Conservation (phyloP, 768 basidiomycete genomes). For the Naganishia onofrii region DNA sequence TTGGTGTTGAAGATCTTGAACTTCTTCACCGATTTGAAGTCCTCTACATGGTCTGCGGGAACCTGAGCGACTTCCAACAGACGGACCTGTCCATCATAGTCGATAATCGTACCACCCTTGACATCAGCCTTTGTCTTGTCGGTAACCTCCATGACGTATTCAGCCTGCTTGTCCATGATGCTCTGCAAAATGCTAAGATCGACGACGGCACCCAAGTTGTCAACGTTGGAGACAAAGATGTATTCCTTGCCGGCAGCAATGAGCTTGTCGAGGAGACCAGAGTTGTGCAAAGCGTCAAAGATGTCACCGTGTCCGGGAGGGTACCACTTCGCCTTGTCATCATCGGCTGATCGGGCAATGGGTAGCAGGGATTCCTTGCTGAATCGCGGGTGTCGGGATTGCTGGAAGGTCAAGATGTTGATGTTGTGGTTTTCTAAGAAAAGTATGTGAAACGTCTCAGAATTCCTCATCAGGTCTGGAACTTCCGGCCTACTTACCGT, state of each 20-base stretch:
- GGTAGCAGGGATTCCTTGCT: conserved; percentile 84
- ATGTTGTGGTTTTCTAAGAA: conserved; percentile 77
- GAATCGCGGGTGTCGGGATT: conserved; percentile 90
- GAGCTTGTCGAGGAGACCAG: conserved; percentile 84
- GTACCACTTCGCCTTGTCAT: conserved; percentile 92
- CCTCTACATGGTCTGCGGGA: conserved; percentile 85
- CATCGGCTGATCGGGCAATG: conserved; percentile 69
- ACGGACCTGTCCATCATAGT: conserved; percentile 83
- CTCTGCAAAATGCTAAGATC: conserved; percentile 76
- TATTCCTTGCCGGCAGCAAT: conserved; percentile 91
- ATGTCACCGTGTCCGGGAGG: conserved; percentile 96
- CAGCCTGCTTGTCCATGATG: conserved; percentile 75
- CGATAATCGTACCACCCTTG: conserved; percentile 78
- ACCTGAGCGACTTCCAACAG: conserved; percentile 93
- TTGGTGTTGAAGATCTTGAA: conserved; percentile 63
- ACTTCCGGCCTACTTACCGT: conserved; percentile 50
- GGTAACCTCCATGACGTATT: conserved; percentile 93
- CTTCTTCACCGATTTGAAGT: conserved; percentile 87
- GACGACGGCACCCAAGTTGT: conserved; percentile 89
- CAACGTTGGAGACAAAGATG: conserved; percentile 95
- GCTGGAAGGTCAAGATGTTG: conserved; percentile 83
- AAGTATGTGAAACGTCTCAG: not conserved
- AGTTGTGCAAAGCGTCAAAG: conserved; percentile 86
- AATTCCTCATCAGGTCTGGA: not conserved
- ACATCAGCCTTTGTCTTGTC: conserved; percentile 94